Percentiles rank a stretch among this genome's conserved stretches.
Conservation (phyloP, 2,329 filamentous ascomycete genomes). For the Fusarium hostae region DNA sequence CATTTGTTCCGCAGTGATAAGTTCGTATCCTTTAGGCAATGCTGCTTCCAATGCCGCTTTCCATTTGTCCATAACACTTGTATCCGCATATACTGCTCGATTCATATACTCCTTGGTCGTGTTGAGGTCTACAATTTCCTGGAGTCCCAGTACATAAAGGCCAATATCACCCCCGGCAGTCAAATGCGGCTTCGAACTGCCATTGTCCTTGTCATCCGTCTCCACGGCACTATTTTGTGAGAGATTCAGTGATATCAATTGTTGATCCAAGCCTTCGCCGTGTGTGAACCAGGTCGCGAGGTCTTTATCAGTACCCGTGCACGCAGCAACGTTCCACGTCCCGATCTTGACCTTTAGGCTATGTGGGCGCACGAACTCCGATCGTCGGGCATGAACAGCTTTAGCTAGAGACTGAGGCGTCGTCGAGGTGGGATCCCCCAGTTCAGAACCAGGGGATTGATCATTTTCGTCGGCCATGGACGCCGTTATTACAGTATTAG, state of each 20-base stretch:
- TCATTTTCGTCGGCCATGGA: constrained; percentile 45
- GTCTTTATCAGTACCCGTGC: constrained; percentile 87
- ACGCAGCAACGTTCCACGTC: constrained; percentile 92
- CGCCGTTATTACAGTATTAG: constrained; percentile 40
- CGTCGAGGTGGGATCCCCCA: constrained; percentile 55
- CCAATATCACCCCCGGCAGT: constrained; percentile 77
- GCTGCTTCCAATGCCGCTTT: constrained; percentile 78
- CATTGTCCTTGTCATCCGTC: constrained; percentile 48
- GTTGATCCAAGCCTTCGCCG: constrained; percentile 75
- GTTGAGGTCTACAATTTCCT: constrained; percentile 90
- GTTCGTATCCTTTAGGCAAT: constrained; percentile 79
- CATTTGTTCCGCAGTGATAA: constrained; percentile 85
- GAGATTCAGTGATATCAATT: constrained; percentile 66
- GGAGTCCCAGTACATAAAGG: constrained; percentile 88
- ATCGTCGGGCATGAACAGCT: constrained; percentile 76
- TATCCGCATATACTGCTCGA: constrained; percentile 74
- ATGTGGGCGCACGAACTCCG: constrained; percentile 81
- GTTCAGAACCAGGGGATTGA: constrained; percentile 53
- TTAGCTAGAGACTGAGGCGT: constrained; percentile 69
- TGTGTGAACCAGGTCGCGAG: constrained; percentile 88
- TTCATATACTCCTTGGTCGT: constrained; percentile 82
- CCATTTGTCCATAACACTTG: constrained; percentile 79
- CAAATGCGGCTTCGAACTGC: constrained; percentile 52
- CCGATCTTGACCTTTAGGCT: constrained; percentile 88
- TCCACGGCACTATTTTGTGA: constrained; percentile 53